phyloP scores from a whole-genome alignment of 768 basidiomycete species.

The Agaricus subrufescens region DNA sequence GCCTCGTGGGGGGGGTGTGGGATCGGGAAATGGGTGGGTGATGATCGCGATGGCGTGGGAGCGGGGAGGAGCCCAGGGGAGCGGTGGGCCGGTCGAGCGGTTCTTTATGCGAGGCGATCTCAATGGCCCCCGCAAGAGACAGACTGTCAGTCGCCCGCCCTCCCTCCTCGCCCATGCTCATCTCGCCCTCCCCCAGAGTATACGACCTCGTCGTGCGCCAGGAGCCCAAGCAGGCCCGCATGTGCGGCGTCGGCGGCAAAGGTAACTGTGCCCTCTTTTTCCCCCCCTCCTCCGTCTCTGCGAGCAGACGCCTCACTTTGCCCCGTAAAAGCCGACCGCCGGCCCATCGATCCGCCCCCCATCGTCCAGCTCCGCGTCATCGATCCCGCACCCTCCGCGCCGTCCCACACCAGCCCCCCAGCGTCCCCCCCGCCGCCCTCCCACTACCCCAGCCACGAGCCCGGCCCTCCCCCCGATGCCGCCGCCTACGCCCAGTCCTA shows the following conservation, averaged over 20 bases:
- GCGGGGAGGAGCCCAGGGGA: too few relatives aligned
- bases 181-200: conserved; percentile 42
- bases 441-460: conserved; percentile 9
- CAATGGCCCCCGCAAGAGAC: background rate
- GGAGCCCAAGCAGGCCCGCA: conserved; percentile 87
- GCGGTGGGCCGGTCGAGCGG: too few relatives aligned
- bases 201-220: conserved; percentile 86
- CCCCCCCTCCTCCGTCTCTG: background rate
- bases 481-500: conserved; percentile 53
- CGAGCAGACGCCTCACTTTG: background rate
- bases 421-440: background rate
- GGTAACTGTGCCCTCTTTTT: conserved; percentile 28
- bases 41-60: too few relatives aligned
- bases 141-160: conserved; percentile 20
- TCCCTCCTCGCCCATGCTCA: conserved; percentile 17
- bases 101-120: background rate
- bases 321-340: conserved; percentile 67
- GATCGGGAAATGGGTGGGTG: too few relatives aligned
- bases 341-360: conserved; percentile 94
- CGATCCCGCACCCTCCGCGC: conserved; percentile 40
- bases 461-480: conserved; percentile 26
- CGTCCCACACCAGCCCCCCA: conserved; percentile 4
- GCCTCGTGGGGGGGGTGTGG: too few relatives aligned
- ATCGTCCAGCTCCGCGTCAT: conserved; percentile 92
- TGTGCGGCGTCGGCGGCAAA: conserved; percentile 87